Conservation (phyloP, 176 grass and related monocot species). For the Raddia guianensis region DNA sequence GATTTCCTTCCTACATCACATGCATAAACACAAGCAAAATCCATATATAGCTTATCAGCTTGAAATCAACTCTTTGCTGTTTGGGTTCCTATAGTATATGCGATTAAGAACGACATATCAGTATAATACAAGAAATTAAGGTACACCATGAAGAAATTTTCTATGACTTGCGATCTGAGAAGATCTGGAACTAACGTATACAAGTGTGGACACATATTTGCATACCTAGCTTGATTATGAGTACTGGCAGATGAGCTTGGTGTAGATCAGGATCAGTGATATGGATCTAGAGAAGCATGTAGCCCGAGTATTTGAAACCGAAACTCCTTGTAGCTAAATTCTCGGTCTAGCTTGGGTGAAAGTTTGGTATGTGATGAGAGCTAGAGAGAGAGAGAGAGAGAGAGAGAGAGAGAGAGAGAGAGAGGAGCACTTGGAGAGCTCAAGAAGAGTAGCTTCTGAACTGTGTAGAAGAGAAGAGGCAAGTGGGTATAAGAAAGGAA, state of each 20-base stretch:
- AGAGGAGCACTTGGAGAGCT: slow-evolving; percentile 28
- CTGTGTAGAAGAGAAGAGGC: slow-evolving; percentile 32
- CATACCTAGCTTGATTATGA: slow-evolving; percentile 48
- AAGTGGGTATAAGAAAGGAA: slow-evolving; percentile 52
- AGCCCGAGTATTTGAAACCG: background rate
- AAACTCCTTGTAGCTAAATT: background rate
- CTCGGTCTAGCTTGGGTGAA: background rate
- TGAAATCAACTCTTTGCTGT: background rate
- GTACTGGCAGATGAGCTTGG: background rate
- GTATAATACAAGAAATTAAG: slow-evolving; percentile 11
- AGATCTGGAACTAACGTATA: slow-evolving; percentile 40
- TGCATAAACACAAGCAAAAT: slow-evolving; percentile 37
- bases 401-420: background rate
- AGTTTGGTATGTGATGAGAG: slow-evolving; percentile 2
- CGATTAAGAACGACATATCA: background rate
- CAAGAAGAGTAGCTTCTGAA: slow-evolving; percentile 40
- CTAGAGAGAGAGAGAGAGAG: slow-evolving; percentile 10
- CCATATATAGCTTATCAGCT: slow-evolving; percentile 4
- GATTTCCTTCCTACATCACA: background rate
- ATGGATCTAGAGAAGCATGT: slow-evolving; percentile 31
- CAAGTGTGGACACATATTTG: slow-evolving; percentile 12
- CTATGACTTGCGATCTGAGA: background rate
- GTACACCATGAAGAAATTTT: background rate
- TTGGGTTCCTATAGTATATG: background rate
- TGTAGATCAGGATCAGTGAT: background rate